Evolutionary conservation across 768 basidiomycete genomes (phyloP).

Genomic region (Trametes punicea): DNA sequence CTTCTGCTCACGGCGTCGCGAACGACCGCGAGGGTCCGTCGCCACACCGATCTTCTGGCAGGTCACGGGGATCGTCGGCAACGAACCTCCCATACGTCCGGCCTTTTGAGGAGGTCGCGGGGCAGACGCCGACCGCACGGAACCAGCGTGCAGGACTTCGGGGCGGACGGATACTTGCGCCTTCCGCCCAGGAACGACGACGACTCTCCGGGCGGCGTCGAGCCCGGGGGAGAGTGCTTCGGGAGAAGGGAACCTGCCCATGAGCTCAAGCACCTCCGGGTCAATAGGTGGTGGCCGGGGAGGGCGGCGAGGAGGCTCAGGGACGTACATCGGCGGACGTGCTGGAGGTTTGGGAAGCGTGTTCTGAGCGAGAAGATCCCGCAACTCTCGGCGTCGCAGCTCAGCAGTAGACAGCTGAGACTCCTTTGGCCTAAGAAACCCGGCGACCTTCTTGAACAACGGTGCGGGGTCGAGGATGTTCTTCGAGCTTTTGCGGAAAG

Average conservation of each 20-base stretch:
- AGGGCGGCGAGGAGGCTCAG: not conserved
- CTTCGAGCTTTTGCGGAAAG: not conserved
- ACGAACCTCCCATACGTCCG: not conserved
- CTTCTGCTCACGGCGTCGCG: not conserved
- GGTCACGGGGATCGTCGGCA: not conserved
- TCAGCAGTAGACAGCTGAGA: not conserved
- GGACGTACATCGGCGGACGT: not conserved
- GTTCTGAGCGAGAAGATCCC: not conserved
- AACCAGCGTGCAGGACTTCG: not conserved
- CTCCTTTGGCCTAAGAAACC: not conserved
- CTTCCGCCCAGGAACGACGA: not conserved
- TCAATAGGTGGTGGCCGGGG: not conserved
- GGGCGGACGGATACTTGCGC: not conserved
- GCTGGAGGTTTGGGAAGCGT: not conserved
- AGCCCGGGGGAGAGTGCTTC: not conserved
- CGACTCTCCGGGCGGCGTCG: not conserved
- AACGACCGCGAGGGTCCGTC: not conserved
- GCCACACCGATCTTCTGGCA: slow-evolving; percentile 6
- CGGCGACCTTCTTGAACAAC: not conserved
- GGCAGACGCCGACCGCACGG: not conserved
- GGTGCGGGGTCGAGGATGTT: not conserved
- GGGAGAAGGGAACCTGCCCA: not conserved
- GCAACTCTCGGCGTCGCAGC: not conserved
- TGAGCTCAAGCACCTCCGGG: not conserved
- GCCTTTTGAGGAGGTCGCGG: not conserved